These are phyloP conservation scores for Linnemannia hyalina DNA, from an alignment of 192 early-diverging fungal genomes.

Conservation along the genomic window DNA sequence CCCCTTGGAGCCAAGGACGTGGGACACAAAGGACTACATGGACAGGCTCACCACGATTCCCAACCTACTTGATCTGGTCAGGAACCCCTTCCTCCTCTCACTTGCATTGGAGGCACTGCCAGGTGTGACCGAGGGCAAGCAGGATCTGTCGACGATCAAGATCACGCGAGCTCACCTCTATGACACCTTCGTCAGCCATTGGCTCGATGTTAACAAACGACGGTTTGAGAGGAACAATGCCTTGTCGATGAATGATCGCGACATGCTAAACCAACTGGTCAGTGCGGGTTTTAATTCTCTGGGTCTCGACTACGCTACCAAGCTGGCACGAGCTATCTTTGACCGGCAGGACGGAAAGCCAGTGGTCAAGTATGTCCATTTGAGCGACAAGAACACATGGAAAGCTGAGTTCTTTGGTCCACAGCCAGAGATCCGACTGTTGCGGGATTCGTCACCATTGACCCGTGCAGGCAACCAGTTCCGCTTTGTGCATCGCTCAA, in stretches of 20 bases:
- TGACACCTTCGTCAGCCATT: neutral
- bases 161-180: neutral
- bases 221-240: neutral
- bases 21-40: neutral
- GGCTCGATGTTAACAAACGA: neutral
- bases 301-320: neutral
- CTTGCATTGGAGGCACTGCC: neutral
- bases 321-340: neutral
- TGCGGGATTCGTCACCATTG: neutral
- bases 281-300: neutral
- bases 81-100: neutral
- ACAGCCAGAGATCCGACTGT: neutral
- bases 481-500: slow-evolving; percentile 1
- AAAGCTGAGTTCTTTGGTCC: neutral
- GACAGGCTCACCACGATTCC: neutral
- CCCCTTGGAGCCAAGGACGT: neutral
- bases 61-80: neutral
- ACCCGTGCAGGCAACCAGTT: slow-evolving; percentile 1
- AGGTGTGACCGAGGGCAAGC: neutral
- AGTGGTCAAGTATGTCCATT: slow-evolving; percentile 3
- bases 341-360: slow-evolving; percentile 6
- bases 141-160: neutral
- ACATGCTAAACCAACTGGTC: neutral
- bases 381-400: neutral
- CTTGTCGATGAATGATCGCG: neutral